A percentile compares a stretch with the other conserved stretches of the same genome.
phyloP scores from a whole-genome alignment of 495 filamentous ascomycete species.

The Usnea hakonensis region DNA sequence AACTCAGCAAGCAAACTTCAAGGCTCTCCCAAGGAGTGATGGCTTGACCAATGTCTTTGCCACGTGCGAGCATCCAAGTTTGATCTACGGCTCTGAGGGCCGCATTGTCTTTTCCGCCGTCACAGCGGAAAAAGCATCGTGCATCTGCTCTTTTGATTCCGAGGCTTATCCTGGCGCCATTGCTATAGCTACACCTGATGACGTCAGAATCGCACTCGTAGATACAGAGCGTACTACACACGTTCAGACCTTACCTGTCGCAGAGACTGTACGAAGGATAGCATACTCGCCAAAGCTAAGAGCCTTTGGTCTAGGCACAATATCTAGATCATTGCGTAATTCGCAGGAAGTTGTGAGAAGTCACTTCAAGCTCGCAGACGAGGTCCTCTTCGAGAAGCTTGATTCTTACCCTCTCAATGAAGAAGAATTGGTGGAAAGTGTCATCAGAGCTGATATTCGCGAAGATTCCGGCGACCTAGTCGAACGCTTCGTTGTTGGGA shows the following conservation, averaged over 20 bases:
- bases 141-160: constrained; percentile 72
- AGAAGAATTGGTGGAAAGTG: constrained; percentile 76
- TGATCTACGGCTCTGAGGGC: constrained; percentile 85
- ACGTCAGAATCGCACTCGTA: constrained; percentile 73
- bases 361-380: constrained; percentile 54
- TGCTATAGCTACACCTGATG: constrained; percentile 64
- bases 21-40: constrained; percentile 59
- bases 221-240: constrained; percentile 83
- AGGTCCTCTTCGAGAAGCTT: constrained; percentile 48
- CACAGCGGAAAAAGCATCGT: constrained; percentile 79
- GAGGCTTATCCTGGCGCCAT: constrained; percentile 75
- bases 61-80: constrained; percentile 83
- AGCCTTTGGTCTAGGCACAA: constrained; percentile 79
- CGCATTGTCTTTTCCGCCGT: constrained; percentile 89
- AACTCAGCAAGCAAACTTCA: constrained; percentile 72
- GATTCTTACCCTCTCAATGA: constrained; percentile 45
- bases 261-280: constrained; percentile 78
- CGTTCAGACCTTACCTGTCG: constrained; percentile 66
- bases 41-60: constrained; percentile 77
- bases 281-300: constrained; percentile 74
- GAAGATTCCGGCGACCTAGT: constrained; percentile 49
- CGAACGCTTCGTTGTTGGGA: constrained; percentile 86
- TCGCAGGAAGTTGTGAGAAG: constrained; percentile 53
- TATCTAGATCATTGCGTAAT: constrained; percentile 52
- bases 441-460: constrained; percentile 69